Evolutionary conservation across 192 early-diverging fungal species (phyloP).

Genomic region (Funneliformis mosseae): DNA sequence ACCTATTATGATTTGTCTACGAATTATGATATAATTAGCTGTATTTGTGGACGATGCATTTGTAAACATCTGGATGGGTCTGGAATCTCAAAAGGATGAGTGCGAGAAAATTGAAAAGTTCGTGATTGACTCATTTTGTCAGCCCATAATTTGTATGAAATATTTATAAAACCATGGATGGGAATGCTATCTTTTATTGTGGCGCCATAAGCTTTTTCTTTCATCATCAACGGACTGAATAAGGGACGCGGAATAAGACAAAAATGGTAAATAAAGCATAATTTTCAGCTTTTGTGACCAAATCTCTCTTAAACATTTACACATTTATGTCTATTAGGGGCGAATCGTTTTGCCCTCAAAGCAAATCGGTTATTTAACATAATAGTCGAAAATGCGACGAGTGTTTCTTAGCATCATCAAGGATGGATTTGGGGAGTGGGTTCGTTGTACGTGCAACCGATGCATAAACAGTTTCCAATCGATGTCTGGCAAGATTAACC

Average conservation of each 20-base stretch:
- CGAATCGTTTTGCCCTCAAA: conserved; percentile 29
- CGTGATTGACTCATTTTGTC: not conserved
- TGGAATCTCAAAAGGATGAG: no score
- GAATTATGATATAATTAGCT: no score
- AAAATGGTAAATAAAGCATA: conserved; percentile 34
- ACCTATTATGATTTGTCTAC: not conserved
- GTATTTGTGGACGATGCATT: no score
- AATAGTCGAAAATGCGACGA: conserved; percentile 30
- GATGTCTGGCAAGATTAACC: conserved; percentile 15
- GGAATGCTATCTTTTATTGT: conserved; percentile 21
- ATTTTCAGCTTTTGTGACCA: not conserved
- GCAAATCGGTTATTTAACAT: not conserved
- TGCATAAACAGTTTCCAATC: not conserved
- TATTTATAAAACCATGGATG: conserved; percentile 23
- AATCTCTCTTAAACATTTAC: not conserved
- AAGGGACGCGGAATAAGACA: conserved; percentile 18
- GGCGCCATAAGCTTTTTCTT: conserved; percentile 10
- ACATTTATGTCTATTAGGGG: not conserved
- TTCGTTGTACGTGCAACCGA: conserved; percentile 11
- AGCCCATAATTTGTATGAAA: not conserved
- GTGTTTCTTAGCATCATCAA: conserved; percentile 7
- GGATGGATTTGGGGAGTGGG: conserved; percentile 33
- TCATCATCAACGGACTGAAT: conserved; percentile 28
- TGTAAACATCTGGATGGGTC: no score
- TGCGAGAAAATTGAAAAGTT: no score